Conservation (phyloP, 2,329 filamentous ascomycete species). For the Penicillium polonicum region DNA sequence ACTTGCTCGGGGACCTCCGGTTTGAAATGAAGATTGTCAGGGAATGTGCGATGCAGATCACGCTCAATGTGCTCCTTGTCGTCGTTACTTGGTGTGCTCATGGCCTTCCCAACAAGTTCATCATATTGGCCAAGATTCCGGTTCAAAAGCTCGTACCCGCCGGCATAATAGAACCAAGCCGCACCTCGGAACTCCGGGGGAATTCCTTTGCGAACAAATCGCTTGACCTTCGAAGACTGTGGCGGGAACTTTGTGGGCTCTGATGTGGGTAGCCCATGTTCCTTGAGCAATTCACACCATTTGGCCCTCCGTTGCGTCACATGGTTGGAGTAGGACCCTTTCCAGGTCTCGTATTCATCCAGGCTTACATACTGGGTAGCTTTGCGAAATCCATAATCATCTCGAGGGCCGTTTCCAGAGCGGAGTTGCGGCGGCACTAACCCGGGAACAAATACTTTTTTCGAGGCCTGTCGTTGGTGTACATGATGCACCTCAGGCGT, state of each 20-base stretch:
- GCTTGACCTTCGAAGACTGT: constrained; percentile 77
- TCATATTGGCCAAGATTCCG: constrained; percentile 77
- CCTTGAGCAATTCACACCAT: constrained; percentile 75
- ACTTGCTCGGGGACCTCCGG: constrained; percentile 48
- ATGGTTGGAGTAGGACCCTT: constrained; percentile 70
- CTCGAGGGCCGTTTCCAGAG: constrained; percentile 51
- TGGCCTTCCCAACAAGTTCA: constrained; percentile 65
- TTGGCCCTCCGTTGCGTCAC: constrained; percentile 73
- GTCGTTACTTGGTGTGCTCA: constrained; percentile 63
- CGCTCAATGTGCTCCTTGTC: constrained; percentile 91
- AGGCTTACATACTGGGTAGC: constrained; percentile 73
- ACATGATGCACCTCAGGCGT: constrained; percentile 1
- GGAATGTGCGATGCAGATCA: constrained; percentile 89
- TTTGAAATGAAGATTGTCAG: constrained; percentile 89
- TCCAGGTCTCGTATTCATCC: constrained; percentile 80
- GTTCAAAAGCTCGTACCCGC: constrained; percentile 74
- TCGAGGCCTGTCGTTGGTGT: constrained; percentile 26
- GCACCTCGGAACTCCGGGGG: constrained; percentile 92
- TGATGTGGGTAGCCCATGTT: constrained; percentile 70
- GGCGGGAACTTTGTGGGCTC: constrained; percentile 75
- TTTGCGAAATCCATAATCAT: constrained; percentile 92
- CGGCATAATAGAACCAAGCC: constrained; percentile 96
- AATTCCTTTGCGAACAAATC: constrained; percentile 89
- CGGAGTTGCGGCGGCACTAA: constrained; percentile 40
- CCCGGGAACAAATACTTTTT: constrained; percentile 36